A percentile compares a stretch with the other conserved stretches of the same genome.
Evolutionary conservation across 2,329 filamentous ascomycete genomes (phyloP).

Genomic region (Phaeoacremonium minimum): DNA sequence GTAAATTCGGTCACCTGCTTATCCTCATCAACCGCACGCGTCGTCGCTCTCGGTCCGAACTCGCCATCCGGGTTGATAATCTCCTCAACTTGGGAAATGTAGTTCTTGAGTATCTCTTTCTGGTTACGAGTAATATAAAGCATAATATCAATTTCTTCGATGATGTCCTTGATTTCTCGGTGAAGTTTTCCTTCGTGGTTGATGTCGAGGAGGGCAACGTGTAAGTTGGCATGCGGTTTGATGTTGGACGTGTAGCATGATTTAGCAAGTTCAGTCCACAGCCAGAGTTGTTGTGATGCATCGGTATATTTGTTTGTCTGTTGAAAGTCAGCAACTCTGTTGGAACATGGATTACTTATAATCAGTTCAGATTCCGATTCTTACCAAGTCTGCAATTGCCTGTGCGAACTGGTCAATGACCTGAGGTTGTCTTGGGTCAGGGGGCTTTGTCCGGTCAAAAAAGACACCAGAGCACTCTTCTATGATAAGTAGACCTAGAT

Average conservation of each 20-base stretch:
- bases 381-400: constrained; percentile 34
- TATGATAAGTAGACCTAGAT: constrained; percentile 36
- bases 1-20: not conserved
- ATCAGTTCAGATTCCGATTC: constrained; percentile 12
- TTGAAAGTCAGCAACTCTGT: not conserved
- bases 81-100: constrained; percentile 16
- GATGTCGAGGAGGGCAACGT: constrained; percentile 29
- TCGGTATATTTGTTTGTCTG: constrained; percentile 32
- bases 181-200: constrained; percentile 35
- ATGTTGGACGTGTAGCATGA: constrained; percentile 9
- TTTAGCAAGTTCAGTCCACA: constrained; percentile 25
- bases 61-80: constrained; percentile 15
- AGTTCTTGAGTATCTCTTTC: constrained; percentile 20
- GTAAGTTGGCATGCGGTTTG: constrained; percentile 8
- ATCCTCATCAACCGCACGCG: not conserved
- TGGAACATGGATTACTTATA: not conserved
- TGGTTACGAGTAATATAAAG: constrained; percentile 31
- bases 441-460: constrained; percentile 29
- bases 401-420: constrained; percentile 33
- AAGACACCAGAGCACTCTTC: constrained; percentile 34
- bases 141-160: constrained; percentile 44
- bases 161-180: constrained; percentile 39
- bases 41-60: no score
- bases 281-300: constrained; percentile 31
- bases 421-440: constrained; percentile 23